A percentile compares a stretch with the other conserved stretches of the same genome.
Evolutionary conservation across 2,329 filamentous ascomycete species (phyloP).

Genomic region (Neofusicoccum ribis): DNA sequence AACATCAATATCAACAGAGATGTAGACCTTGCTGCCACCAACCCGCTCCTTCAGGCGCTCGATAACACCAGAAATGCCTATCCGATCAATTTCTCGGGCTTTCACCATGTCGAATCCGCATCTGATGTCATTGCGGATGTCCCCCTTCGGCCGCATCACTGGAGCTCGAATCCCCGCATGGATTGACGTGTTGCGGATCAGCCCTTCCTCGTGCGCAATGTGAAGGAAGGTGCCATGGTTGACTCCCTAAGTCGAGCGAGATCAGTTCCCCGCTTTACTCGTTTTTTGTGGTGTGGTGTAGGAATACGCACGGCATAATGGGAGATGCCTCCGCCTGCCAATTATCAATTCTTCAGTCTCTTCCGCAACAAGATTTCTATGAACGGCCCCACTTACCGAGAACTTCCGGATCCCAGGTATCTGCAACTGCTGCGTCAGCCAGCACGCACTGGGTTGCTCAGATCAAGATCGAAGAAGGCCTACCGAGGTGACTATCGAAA

Average conservation of each 20-base stretch:
- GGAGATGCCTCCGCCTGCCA: slow-evolving; percentile 56
- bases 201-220: slow-evolving; percentile 62
- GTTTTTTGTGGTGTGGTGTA: background rate
- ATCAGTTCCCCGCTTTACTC: background rate
- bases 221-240: slow-evolving; percentile 65
- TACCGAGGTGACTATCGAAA: slow-evolving; percentile 55
- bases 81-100: slow-evolving; percentile 55
- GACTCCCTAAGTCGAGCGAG: slow-evolving; percentile 40
- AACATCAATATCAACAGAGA: slow-evolving; percentile 59
- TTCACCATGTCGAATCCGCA: slow-evolving; percentile 61
- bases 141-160: slow-evolving; percentile 49
- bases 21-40: slow-evolving; percentile 54
- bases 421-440: slow-evolving; percentile 31
- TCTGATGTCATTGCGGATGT: slow-evolving; percentile 57
- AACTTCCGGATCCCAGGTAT: slow-evolving; percentile 58
- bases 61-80: slow-evolving; percentile 51
- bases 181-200: slow-evolving; percentile 59
- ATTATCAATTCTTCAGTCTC: slow-evolving; percentile 17
- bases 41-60: slow-evolving; percentile 53
- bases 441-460: background rate
- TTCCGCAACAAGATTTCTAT: background rate
- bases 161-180: slow-evolving; percentile 64
- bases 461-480: background rate
- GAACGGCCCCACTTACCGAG: slow-evolving; percentile 41
- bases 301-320: slow-evolving; percentile 54